A percentile compares a stretch with the other conserved stretches of the same genome.
phyloP scores from a whole-genome alignment of 805 yeast species.

The Maudiozyma barnettii region DNA sequence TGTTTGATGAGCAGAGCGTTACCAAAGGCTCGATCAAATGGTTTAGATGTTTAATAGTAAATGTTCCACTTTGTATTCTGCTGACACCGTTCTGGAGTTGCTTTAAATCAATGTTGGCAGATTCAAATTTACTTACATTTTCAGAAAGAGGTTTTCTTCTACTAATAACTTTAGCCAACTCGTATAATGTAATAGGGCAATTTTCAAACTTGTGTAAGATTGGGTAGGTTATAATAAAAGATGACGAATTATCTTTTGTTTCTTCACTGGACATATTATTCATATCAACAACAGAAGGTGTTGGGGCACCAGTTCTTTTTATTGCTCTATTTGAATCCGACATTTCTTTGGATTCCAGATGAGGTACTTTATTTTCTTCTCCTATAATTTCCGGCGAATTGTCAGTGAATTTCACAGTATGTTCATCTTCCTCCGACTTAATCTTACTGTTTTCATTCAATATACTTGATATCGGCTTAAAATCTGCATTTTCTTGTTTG shows the following conservation, averaged over 20 bases:
- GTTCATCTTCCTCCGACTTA: slow-evolving; percentile 8
- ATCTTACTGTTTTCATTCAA: background rate
- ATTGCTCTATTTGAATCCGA: background rate
- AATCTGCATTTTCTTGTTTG: background rate
- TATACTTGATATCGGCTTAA: background rate
- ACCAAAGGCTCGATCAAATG: slow-evolving; percentile 16
- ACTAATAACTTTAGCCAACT: slow-evolving; percentile 6
- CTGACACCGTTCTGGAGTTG: slow-evolving; percentile 15
- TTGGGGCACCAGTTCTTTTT: background rate
- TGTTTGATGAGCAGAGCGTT: slow-evolving; percentile 3
- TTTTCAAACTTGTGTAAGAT: slow-evolving; percentile 4
- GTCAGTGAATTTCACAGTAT: slow-evolving; percentile 20
- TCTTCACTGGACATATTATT: background rate
- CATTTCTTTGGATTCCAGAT: no score
- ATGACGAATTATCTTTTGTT: background rate
- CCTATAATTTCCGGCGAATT: slow-evolving; percentile 22
- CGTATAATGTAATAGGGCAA: slow-evolving; percentile 11
- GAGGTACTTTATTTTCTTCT: background rate
- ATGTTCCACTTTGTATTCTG: slow-evolving; percentile 22
- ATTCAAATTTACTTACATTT: background rate
- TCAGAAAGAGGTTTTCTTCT: background rate
- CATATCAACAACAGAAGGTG: background rate
- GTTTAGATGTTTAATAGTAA: slow-evolving; percentile 22
- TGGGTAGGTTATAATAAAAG: background rate
- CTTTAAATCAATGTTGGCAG: slow-evolving; percentile 4